Base-by-base conservation (phyloP, 768 basidiomycete species). In the Pisolithus microcarpus region DNA sequence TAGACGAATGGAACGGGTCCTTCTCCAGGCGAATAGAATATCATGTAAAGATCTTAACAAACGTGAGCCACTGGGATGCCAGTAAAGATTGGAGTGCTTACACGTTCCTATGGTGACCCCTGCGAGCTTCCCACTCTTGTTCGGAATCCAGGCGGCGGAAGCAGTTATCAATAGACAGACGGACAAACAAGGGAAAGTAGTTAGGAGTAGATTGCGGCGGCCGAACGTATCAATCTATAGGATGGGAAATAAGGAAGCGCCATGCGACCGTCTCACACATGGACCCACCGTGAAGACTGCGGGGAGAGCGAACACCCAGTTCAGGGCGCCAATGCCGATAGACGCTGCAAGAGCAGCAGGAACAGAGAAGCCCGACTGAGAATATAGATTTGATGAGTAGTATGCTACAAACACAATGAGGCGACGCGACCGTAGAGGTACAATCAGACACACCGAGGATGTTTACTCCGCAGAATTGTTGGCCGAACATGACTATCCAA, bases 1-100 rank as follows among this genome's bases (percentile, higher is more conserved):
- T 91, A 91, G 0, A 85, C 81, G 67, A 83, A 91, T 0, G 89
- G 89, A 4, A 91, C 87, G 5, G 89, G 88, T 0, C 89, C 89
- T 70, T 87, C 87, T 52, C 86, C 86, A 1, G 84, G 84, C 1
- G 83, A 84, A 65, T 87, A 87, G 64, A 81, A 82, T 39, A 79
- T 72, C 4, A 68, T 70, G 57, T 75, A 83, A 4, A 78, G 70
- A 62, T 76, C 55, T 56, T 15, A 16, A 19, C 16, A 11, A 34
- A 34, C 9, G 13, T 47, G 18, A 38, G 10, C 1, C 2, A 15
- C 7, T 24, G 18, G 40, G 7, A 34, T 34, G 40, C 15, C 19
- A 7, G 15, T 31, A 9, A 31, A 36, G 4, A 6, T 15, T 23
- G 34, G 34, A 10, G 34, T 9, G 2, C 55, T 13, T 54, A 56